phyloP scores from a whole-genome alignment of 2,329 filamentous ascomycete species.

The Ceratocystis alfenasii region DNA sequence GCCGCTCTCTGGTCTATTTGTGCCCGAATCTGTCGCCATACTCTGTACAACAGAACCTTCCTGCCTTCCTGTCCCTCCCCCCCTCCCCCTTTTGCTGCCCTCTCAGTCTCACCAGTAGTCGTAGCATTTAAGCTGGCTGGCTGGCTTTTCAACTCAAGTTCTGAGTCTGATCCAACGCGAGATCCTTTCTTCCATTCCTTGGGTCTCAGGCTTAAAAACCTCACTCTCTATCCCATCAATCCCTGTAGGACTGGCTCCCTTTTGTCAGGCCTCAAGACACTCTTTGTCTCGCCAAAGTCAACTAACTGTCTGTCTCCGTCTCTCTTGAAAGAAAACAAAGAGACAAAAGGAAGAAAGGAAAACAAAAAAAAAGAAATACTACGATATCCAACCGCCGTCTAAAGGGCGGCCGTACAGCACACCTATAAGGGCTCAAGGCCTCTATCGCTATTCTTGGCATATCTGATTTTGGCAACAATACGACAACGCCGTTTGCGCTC shows the following conservation, averaged over 20 bases:
- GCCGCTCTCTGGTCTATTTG: background rate
- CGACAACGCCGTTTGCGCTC: background rate
- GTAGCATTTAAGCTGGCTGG: background rate
- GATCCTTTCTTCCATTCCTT: background rate
- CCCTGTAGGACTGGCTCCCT: background rate
- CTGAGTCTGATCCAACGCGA: background rate
- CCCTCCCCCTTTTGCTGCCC: too few relatives aligned
- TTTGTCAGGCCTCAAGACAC: slow-evolving; percentile 8
- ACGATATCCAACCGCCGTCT: too few relatives aligned
- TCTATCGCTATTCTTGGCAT: background rate
- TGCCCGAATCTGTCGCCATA: background rate
- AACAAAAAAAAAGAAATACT: too few relatives aligned
- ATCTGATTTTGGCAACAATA: background rate
- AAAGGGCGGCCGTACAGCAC: too few relatives aligned
- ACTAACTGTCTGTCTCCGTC: background rate
- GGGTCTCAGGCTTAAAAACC: background rate
- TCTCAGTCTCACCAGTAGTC: background rate
- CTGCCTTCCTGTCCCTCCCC: background rate
- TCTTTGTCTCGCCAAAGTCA: background rate
- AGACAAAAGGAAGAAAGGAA: background rate
- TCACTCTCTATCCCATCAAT: background rate
- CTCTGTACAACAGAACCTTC: background rate
- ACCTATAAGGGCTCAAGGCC: too few relatives aligned
- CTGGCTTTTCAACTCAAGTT: too few relatives aligned
- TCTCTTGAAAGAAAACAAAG: background rate